Base-by-base conservation (phyloP, 2,329 filamentous ascomycete genomes). In the Penicillium polonicum region DNA sequence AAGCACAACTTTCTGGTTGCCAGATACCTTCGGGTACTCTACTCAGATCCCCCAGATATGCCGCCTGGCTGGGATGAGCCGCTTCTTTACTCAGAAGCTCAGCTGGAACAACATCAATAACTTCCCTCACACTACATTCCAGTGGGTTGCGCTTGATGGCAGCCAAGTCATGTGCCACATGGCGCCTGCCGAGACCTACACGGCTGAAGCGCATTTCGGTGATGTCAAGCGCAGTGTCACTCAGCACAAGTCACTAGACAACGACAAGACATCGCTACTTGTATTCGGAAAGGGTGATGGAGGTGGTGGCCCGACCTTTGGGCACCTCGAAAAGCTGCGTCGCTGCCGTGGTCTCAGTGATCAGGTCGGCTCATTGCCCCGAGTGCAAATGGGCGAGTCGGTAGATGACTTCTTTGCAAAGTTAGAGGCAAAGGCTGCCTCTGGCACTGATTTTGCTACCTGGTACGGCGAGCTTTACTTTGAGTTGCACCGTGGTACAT, bases 101-200 rank as follows among this genome's bases (percentile, higher is more conserved):
- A 97, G 93, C 80, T 99, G 94, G 94, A 97, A 97, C 80, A 97
- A 97, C 74, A 97, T 97, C 83, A 97, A 97, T 79, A 96, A 90
- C 71, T 99, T 97, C 78, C 94, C 94, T 0, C 94, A 97, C 72
- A 97, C 94, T 6, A 97, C 94, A 0, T 99, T 99, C 82, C 96
- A 96, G 76, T 99, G 94, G 94, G 92, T 99, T 33, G 86, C 92
- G 13, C 85, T 97, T 15, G 94, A 99, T 73, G 93, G 94, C 57
- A 96, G 90, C 70, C 94, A 97, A 71, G 94, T 99, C 64, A 86
- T 99, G 61, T 97, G 93, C 74, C 94, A 99, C 71, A 99, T 99
- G 94, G 87, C 92, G 3, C 94, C 94, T 1, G 85, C 91, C 2
- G 92, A 99, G 77, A 97, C 94, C 0, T 97, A 99, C 74, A 97